Percentiles rank a stretch among this genome's conserved stretches.
Evolutionary conservation across 768 basidiomycete genomes (phyloP).

Genomic region (Mycena leptocephala): DNA sequence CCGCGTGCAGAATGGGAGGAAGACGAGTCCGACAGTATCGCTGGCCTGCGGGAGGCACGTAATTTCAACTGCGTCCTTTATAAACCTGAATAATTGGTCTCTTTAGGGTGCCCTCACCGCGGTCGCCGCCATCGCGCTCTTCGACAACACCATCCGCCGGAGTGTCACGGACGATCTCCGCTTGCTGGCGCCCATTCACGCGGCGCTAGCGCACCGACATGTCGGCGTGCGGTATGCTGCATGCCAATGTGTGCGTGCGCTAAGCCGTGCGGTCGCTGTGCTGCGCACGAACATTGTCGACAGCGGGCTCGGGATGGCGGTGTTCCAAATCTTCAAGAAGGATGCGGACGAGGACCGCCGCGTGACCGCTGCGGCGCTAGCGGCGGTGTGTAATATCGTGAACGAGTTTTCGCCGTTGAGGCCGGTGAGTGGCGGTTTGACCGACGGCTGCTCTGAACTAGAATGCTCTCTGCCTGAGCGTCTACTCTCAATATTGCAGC

Average conservation of each 20-base stretch:
- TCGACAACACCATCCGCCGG: constrained; percentile 81
- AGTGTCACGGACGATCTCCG: constrained; percentile 73
- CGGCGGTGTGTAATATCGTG: constrained; percentile 89
- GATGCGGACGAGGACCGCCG: constrained; percentile 74
- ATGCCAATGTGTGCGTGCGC: constrained; percentile 87
- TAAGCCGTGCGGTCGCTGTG: constrained; percentile 86
- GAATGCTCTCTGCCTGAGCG: too few relatives aligned
- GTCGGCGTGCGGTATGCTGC: constrained; percentile 89
- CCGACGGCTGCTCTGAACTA: too few relatives aligned
- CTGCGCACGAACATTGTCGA: constrained; percentile 91
- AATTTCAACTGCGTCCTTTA: neutral
- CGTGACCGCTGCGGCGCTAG: constrained; percentile 80
- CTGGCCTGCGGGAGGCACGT: constrained; percentile 75
- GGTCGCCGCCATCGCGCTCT: constrained; percentile 81
- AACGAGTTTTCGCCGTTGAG: constrained; percentile 89
- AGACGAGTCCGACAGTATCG: constrained; percentile 76
- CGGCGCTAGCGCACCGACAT: constrained; percentile 72
- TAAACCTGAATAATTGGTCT: neutral
- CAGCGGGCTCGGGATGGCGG: constrained; percentile 80
- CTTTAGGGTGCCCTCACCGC: constrained; percentile 81
- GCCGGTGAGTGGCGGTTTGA: constrained; percentile 74
- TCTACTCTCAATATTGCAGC: too few relatives aligned
- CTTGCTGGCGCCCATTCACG: constrained; percentile 65
- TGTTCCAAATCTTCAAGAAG: constrained; percentile 69
- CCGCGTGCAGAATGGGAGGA: constrained; percentile 70